phyloP scores from a whole-genome alignment of 768 basidiomycete genomes.

The Rhizopogon vinicolor region DNA sequence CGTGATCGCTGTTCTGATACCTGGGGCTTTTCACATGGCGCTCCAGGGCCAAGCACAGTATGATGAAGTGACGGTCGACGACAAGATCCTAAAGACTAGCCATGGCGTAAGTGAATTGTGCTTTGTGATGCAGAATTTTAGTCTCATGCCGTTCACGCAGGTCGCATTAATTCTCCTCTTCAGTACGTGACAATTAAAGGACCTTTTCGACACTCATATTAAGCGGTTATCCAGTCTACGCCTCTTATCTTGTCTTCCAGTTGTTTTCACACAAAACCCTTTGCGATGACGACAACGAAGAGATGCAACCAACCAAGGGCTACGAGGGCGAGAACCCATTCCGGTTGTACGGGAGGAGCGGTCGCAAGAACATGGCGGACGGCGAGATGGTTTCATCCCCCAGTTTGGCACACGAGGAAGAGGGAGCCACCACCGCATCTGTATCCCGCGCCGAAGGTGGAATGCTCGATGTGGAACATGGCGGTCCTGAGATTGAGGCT shows the following conservation, averaged over 20 bases:
- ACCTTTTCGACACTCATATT: background rate
- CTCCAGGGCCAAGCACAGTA: constrained; percentile 24
- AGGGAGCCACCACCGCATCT: too few species aligned
- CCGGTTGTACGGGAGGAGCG: background rate
- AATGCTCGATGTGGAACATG: background rate
- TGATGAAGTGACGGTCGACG: constrained; percentile 20
- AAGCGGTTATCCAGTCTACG: constrained; percentile 49
- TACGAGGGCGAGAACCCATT: constrained; percentile 39
- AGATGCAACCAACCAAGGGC: constrained; percentile 33
- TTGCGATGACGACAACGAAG: constrained; percentile 46
- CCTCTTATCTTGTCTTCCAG: constrained; percentile 72
- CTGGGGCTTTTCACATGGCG: constrained; percentile 72
- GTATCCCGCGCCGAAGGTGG: too few species aligned
- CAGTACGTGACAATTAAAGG: constrained; percentile 39
- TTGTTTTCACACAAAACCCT: constrained; percentile 73
- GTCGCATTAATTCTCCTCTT: constrained; percentile 73
- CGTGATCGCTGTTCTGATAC: constrained; percentile 71
- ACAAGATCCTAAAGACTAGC: constrained; percentile 68
- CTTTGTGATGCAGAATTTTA: background rate
- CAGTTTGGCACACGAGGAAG: background rate
- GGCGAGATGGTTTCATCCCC: background rate
- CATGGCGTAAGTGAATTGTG: constrained; percentile 51
- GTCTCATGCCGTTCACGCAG: constrained; percentile 26
- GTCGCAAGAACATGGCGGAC: background rate
- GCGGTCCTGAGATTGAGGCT: constrained; percentile 19